Percentiles rank a stretch among this genome's conserved stretches.
phyloP scores from a whole-genome alignment of 257 asterid genomes.

The Solanum piurae region DNA sequence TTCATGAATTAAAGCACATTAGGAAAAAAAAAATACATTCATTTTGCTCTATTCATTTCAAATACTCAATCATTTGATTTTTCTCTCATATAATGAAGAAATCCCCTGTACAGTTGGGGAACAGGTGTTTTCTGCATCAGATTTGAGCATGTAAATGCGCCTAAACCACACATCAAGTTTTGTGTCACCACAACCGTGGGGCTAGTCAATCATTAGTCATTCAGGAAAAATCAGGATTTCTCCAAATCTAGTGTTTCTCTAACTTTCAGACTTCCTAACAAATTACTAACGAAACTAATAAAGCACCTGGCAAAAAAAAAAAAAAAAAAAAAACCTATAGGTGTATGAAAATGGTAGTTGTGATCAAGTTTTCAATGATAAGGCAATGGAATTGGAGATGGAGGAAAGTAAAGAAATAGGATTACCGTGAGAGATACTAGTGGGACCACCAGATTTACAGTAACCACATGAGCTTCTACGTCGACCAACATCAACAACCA shows the following conservation, averaged over 20 bases:
- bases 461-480: slow-evolving; percentile 81
- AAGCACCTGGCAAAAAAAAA: neutral
- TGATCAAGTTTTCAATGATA: neutral
- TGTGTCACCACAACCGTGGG: neutral
- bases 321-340: neutral
- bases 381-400: neutral
- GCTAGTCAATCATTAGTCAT: neutral
- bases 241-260: neutral
- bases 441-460: slow-evolving; percentile 60
- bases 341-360: neutral
- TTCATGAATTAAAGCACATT: neutral
- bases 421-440: slow-evolving; percentile 78
- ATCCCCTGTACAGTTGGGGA: neutral
- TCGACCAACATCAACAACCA: slow-evolving; percentile 62
- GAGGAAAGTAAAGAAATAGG: neutral
- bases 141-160: neutral
- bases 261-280: neutral
- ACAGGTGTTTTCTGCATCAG: neutral
- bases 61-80: neutral
- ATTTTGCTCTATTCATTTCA: neutral
- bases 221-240: neutral
- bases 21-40: neutral
- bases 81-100: neutral
- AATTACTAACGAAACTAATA: neutral
- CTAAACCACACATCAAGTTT: neutral